Evolutionary conservation across 129 eudicot species (phyloP).

Genomic region (Calendula officinalis): DNA sequence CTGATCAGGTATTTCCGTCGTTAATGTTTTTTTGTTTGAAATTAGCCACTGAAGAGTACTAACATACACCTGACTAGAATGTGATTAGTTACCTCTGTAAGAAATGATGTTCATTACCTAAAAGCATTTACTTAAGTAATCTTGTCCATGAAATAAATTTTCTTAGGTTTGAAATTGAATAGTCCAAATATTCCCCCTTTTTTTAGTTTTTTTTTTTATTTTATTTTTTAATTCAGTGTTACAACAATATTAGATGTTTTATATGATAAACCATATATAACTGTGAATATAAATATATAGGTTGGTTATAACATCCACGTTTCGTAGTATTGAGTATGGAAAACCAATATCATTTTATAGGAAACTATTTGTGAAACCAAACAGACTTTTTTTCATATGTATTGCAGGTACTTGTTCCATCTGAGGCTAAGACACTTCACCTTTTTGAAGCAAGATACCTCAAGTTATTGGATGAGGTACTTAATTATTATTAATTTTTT

Average conservation of each 20-base stretch:
- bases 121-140: neutral
- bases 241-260: too few relatives aligned
- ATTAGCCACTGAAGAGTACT: neutral
- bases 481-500: neutral
- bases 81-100: neutral
- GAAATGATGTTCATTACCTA: neutral
- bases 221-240: too few relatives aligned
- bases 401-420: constrained; percentile 71
- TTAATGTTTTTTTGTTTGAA: neutral
- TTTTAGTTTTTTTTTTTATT: too few relatives aligned
- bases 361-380: neutral
- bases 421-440: constrained; percentile 66
- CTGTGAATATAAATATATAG: too few relatives aligned
- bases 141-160: neutral
- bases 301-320: too few relatives aligned
- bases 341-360: neutral
- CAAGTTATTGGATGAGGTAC: constrained; percentile 70
- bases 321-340: too few relatives aligned
- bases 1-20: constrained; percentile 47
- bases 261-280: too few relatives aligned
- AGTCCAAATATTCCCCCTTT: too few relatives aligned
- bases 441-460: constrained; percentile 80
- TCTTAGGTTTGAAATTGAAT: neutral
- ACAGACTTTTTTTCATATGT: neutral
- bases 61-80: neutral